A percentile compares a stretch with the other conserved stretches of the same genome.
Evolutionary conservation across 108 stramenopile genomes (phyloP).

Genomic region (Cyclostephanos tholiformis): DNA sequence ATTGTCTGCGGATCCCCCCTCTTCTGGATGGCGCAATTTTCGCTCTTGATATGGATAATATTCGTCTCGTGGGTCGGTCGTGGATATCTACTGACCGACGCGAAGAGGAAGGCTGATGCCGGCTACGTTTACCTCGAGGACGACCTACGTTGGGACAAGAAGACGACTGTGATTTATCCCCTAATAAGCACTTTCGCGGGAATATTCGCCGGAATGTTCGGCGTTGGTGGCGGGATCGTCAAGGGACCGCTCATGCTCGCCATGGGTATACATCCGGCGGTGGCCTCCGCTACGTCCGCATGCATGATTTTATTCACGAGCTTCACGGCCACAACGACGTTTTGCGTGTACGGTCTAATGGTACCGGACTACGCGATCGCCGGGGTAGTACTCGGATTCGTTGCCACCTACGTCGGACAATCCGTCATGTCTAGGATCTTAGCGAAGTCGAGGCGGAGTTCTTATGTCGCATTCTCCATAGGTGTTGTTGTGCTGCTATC

Average conservation of each 20-base stretch:
- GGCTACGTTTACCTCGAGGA: conserved; percentile 65
- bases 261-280: conserved; percentile 87
- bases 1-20: conserved; percentile 76
- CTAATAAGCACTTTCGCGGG: conserved; percentile 90
- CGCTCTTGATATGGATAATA: conserved; percentile 82
- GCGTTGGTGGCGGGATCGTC: conserved; percentile 92
- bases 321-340: conserved; percentile 91
- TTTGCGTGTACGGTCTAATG: conserved; percentile 84
- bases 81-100: conserved; percentile 49
- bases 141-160: conserved; percentile 90
- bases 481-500: conserved; percentile 51
- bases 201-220: conserved; percentile 96
- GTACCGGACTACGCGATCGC: conserved; percentile 80
- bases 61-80: conserved; percentile 63
- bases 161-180: conserved; percentile 89
- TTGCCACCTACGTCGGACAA: conserved; percentile 85
- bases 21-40: conserved; percentile 80
- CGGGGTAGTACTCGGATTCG: conserved; percentile 76
- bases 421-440: conserved; percentile 72
- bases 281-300: conserved; percentile 83
- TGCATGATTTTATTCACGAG: conserved; percentile 95
- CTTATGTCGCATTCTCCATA: conserved; percentile 92
- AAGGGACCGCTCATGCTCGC: conserved; percentile 96
- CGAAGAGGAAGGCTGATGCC: conserved; percentile 42
- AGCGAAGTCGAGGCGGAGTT: conserved; percentile 76